These are phyloP conservation scores for Dalechampia spathulata DNA, from an alignment of 441 rosid genomes.

Conservation along the genomic window DNA sequence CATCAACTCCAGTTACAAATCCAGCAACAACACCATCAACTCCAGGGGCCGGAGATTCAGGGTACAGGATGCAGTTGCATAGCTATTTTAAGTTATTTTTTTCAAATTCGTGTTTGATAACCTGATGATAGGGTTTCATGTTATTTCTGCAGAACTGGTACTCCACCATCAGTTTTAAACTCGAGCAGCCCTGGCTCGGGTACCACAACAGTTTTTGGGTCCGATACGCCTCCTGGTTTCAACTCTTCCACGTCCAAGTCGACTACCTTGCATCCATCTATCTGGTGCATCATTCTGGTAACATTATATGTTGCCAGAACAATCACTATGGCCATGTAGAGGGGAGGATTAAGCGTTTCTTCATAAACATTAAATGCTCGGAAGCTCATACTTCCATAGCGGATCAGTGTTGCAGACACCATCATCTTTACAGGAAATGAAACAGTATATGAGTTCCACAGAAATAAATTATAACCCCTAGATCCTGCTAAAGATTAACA, in stretches of 20 bases:
- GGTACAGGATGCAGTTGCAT: slow-evolving; percentile 30
- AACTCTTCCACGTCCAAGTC: slow-evolving; percentile 49
- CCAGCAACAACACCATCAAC: slow-evolving; percentile 18
- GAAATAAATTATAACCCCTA: not conserved
- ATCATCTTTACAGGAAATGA: slow-evolving; percentile 10
- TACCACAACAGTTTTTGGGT: slow-evolving; percentile 37
- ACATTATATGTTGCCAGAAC: slow-evolving; percentile 26
- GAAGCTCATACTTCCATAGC: slow-evolving; percentile 14
- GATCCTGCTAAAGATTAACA: slow-evolving; percentile 10
- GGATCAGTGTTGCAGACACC: slow-evolving; percentile 10
- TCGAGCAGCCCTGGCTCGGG: slow-evolving; percentile 49
- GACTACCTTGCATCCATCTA: slow-evolving; percentile 21
- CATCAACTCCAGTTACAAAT: slow-evolving; percentile 31
- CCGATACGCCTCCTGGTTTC: slow-evolving; percentile 39
- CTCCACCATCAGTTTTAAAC: slow-evolving; percentile 58
- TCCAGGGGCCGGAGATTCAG: slow-evolving; percentile 34
- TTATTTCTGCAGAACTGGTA: slow-evolving; percentile 43
- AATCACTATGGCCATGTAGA: slow-evolving; percentile 32
- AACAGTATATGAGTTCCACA: slow-evolving; percentile 8
- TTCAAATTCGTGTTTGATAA: not conserved
- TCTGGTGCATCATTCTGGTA: slow-evolving; percentile 26
- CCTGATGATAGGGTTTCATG: slow-evolving; percentile 1
- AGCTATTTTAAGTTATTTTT: not conserved
- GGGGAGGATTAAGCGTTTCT: slow-evolving; percentile 12
- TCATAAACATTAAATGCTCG: slow-evolving; percentile 8